These are phyloP conservation scores for Yamadazyma dendronema DNA, from an alignment of 1,139 yeast species.

Conservation along the genomic window DNA sequence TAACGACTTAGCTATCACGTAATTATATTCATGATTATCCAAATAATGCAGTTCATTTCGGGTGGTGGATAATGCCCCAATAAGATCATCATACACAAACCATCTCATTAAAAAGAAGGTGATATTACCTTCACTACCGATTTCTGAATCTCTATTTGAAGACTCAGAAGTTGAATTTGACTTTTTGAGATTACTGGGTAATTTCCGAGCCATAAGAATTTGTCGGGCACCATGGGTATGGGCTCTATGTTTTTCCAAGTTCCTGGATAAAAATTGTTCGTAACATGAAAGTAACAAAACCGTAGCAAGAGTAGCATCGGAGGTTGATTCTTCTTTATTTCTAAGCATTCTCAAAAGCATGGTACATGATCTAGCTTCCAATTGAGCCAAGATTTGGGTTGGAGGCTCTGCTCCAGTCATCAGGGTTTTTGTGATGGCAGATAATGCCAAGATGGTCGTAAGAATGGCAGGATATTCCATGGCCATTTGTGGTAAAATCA, in stretches of 20 bases:
- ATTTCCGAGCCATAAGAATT: conserved; percentile 55
- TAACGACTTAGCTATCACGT: conserved; percentile 18
- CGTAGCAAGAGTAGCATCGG: conserved; percentile 67
- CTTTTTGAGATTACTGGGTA: conserved; percentile 13
- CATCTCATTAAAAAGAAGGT: conserved; percentile 65
- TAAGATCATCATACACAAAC: conserved; percentile 70
- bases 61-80: conserved; percentile 56
- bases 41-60: conserved; percentile 28
- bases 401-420: conserved; percentile 38
- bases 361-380: conserved; percentile 54
- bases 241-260: conserved; percentile 56
- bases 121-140: conserved; percentile 38
- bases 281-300: conserved; percentile 62
- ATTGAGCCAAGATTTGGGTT: conserved; percentile 44
- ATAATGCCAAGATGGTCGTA: conserved; percentile 64
- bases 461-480: conserved; percentile 57
- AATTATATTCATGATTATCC: conserved; percentile 14
- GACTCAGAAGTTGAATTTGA: conserved; percentile 9
- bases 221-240: conserved; percentile 71
- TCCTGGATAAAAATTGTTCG: conserved; percentile 52
- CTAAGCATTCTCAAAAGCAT: conserved; percentile 54
- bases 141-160: conserved; percentile 10
- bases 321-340: conserved; percentile 51
- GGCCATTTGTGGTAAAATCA: conserved; percentile 68
- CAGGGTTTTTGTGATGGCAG: conserved; percentile 51